phyloP scores from a whole-genome alignment of 2,329 filamentous ascomycete genomes.

The Biscogniauxia marginata region DNA sequence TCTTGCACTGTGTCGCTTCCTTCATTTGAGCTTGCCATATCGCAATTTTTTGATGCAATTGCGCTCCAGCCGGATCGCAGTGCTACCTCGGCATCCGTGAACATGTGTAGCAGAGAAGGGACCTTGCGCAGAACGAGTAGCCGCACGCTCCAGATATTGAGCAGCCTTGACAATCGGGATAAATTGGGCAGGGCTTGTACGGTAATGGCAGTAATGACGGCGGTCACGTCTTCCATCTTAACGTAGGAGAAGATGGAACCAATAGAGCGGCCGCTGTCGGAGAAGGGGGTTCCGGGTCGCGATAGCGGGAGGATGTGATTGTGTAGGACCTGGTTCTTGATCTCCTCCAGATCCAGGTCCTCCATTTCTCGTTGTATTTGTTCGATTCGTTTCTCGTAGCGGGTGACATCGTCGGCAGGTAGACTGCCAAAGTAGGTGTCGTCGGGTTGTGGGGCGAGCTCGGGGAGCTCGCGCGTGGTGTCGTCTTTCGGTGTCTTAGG shows the following conservation, averaged over 20 bases:
- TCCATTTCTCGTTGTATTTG: conserved; percentile 71
- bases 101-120: conserved; percentile 63
- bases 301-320: conserved; percentile 69
- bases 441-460: conserved; percentile 31
- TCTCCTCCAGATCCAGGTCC: conserved; percentile 74
- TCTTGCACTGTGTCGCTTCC: conserved; percentile 5
- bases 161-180: conserved; percentile 68
- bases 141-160: conserved; percentile 76
- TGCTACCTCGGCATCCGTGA: conserved; percentile 66
- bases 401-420: conserved; percentile 58
- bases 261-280: conserved; percentile 42
- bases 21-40: conserved; percentile 7
- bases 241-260: conserved; percentile 53
- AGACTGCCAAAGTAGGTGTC: conserved; percentile 68
- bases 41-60: conserved; percentile 39
- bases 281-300: conserved; percentile 47
- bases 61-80: conserved; percentile 66
- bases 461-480: conserved; percentile 16
- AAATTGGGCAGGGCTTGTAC: conserved; percentile 84
- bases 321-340: conserved; percentile 83
- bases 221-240: conserved; percentile 84
- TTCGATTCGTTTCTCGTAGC: conserved; percentile 71
- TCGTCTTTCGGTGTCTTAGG: conserved; percentile 19
- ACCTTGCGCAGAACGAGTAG: conserved; percentile 72
- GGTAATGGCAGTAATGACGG: conserved; percentile 86